Evolutionary conservation across 345 rosid genomes (phyloP), one percentile per base, ranked within the genome.

Genomic region (Litchi chinensis): DNA sequence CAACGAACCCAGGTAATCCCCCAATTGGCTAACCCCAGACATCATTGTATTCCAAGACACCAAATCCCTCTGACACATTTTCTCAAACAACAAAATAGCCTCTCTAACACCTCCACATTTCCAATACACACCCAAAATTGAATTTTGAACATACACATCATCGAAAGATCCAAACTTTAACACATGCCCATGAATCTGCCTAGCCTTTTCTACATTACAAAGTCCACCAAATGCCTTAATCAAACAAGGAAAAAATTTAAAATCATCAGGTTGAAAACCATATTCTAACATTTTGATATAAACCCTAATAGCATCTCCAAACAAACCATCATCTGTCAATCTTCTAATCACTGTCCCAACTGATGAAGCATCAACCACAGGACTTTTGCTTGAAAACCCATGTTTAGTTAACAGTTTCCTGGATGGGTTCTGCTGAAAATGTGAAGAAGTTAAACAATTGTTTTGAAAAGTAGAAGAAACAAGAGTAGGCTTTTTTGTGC

Each of bases 1-100:
- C 77, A 83, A 59, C 0, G 88, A 82, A 64, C 26, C 84, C 22
- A 56, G 65, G 59, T 70, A 68, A 64, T 83, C 75, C 26, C 79
- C 78, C 13, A 69, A 79, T 46, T 74, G 82, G 50, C 79, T 74
- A 68, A 81, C 75, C 74, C 87, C 87, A 19, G 86, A 82, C 44
- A 84, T 81, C 86, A 88, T 82, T 10, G 87, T 68, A 79, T 82
- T 88, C 91, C 89, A 86, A 3, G 88, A 83, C 68, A 85, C 83
- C 22, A 73, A 46, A 76, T 88, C 86, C 71, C 83, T 82, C 43
- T 72, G 73, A 19, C 64, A 32, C 88, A 83, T 82, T 78, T 62
- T 82, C 65, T 83, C 87, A 76, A 87, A 85, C 80, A 86, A n/a
- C 6, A 69, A n/a, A 65, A 80, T 73, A 15, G 87, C 87, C 40